Evolutionary conservation across 805 yeast genomes (phyloP), one percentile per base, ranked within the genome.

Genomic region (Yarrowia porcina): DNA sequence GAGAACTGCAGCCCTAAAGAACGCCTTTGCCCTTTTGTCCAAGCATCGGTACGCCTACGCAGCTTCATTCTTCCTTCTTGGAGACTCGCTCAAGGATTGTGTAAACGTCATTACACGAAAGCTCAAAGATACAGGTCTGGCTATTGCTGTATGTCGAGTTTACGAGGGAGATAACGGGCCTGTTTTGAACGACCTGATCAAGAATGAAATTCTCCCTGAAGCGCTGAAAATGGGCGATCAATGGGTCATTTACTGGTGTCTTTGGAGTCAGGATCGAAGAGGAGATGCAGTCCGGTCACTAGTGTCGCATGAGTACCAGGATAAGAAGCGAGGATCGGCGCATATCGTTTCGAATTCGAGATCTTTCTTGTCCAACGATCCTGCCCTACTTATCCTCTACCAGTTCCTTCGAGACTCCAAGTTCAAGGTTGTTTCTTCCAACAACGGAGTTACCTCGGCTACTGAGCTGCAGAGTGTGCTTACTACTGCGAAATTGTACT

Each of bases 11-110:
- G 97, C 98, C 0, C 74, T 85, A 69, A 94, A 94, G 70, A 93
- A 93, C 75, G 98, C 98, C 0, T 93, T 84, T 77, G 98, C 90
- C 0, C 76, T 93, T 44, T 73, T 94, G 66, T 89, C 97, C 65
- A 90, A 90, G 69, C 99, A 92, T 73, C 77, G 98, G 42, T 89
- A 81, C 69, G 76, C 82, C 71, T 96, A 91, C 73, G 96, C 97
- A 0, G 97, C 97, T 0, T 85, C 87, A 21, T 92, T 94, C 72
- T 93, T 93, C 73, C 73, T 93, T 35, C 77, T 93, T 12, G 97
- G 89, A 0, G 91, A 81, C 57, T 78, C 91, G 0, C 74, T 90
- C 13, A 82, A 82, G 62, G 98, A 94, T 75, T 85, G 91, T 64
- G 88, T 88, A 28, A 85, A 82, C 70, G 93, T 91, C 0, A 71